Base-by-base conservation (phyloP, 2,329 filamentous ascomycete species). In the Plenodomus lindquistii region DNA sequence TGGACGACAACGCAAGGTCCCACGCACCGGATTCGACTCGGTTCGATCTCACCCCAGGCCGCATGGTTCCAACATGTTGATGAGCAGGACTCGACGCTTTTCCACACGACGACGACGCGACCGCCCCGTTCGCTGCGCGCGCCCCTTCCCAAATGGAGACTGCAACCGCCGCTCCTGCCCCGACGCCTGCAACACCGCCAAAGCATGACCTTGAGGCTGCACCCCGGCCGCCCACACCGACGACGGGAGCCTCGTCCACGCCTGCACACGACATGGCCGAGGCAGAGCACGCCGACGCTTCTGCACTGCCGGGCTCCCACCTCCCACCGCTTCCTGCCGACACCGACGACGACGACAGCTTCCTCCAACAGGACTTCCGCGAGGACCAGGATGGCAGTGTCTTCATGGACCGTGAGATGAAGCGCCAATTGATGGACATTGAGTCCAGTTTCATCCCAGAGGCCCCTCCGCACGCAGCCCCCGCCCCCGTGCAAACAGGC, bases 391-490 rank as follows among this genome's bases (percentile, higher is more conserved):
- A 76, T 35, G 73, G 63, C 29, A 74, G 73, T 48, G 70, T 63
- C 13, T 54, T 84, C 29, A 77, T 83, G 57, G 82, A 85, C 65
- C 73, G 73, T 43, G 82, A 84, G 59, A 84, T 85, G 80, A 78
- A 79, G 55, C 75, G 78, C 48, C 80, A 80, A 54, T 66, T 86
- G 54, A 78, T 82, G 75, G 83, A 86, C 56, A 77, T 85, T 46
- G 83, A 85, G 63, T 85, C 83, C 3, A 85, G 82, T 60, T 85
- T 86, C 57, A 52, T 85, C 37, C 83, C 82, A 0, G 82, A 85
- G 38, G 73, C 76, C 2, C 79, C 79, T 2, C 55, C 67, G 6
- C 59, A 63, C 18, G 58, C 50, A 9, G 63, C 62, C 17, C 52
- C 57, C 19, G 39, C 59, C 5, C 63, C 66, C 31, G 60, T 52